Percentiles rank a stretch among this genome's conserved stretches.
phyloP scores from a whole-genome alignment of 208 protist genomes.

The Borovskyia barvae region DNA sequence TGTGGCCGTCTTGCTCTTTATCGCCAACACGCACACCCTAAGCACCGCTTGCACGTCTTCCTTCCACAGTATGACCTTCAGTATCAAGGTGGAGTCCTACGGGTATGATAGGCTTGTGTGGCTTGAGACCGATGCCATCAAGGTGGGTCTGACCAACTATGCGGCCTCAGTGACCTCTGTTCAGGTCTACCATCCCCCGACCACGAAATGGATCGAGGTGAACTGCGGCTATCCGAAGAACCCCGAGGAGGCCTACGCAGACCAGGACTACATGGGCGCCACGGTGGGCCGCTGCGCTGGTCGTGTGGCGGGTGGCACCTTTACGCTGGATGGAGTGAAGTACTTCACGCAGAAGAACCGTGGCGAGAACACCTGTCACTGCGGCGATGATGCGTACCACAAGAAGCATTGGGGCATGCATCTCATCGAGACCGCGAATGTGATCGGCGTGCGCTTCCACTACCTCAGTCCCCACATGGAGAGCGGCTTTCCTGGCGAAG shows the following conservation, averaged over 20 bases:
- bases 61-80: conserved; percentile 31
- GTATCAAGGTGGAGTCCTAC: conserved; percentile 27
- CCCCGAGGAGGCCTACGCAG: conserved; percentile 40
- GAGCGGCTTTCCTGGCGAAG: conserved; percentile 59
- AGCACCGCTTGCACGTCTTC: too few relatives aligned
- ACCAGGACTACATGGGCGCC: conserved; percentile 47
- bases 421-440: conserved; percentile 22
- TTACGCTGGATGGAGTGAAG: conserved; percentile 37
- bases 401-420: conserved; percentile 57
- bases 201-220: conserved; percentile 55
- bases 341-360: conserved; percentile 30
- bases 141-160: conserved; percentile 44
- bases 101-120: conserved; percentile 42
- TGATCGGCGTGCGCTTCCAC: conserved; percentile 25
- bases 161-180: conserved; percentile 50
- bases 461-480: conserved; percentile 51
- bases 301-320: conserved; percentile 46
- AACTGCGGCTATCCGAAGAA: conserved; percentile 49
- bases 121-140: conserved; percentile 34
- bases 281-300: conserved; percentile 68
- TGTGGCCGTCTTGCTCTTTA: background rate
- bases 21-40: background rate
- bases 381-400: conserved; percentile 51
- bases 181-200: conserved; percentile 28
- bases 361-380: conserved; percentile 45